Percentiles rank a stretch among this genome's conserved stretches.
Conservation (phyloP, 164 flowering plant species). For the Stephania japonica region DNA sequence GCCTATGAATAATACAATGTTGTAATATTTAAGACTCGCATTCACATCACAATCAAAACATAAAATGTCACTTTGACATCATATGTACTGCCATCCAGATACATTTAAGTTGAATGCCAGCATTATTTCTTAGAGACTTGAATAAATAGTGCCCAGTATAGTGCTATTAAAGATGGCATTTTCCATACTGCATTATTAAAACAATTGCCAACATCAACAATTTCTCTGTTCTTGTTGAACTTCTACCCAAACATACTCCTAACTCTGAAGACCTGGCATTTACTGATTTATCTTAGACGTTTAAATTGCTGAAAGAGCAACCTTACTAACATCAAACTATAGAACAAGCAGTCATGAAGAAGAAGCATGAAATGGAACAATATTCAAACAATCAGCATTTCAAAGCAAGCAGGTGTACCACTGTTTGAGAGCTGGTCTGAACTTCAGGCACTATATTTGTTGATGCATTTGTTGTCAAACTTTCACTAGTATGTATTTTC, state of each 20-base stretch:
- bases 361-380: not conserved
- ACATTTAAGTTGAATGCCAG: too few species aligned
- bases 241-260: not conserved
- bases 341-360: not conserved
- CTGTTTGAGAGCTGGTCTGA: constrained; percentile 18
- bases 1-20: not conserved
- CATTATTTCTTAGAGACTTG: not conserved
- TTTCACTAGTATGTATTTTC: constrained; percentile 24
- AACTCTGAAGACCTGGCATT: not conserved
- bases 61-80: too few species aligned
- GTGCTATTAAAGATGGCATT: not conserved
- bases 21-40: not conserved
- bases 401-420: constrained; percentile 19
- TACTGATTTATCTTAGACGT: not conserved
- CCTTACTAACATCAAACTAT: not conserved
- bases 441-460: constrained; percentile 16
- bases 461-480: constrained; percentile 18
- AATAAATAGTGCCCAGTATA: not conserved
- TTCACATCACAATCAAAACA: not conserved
- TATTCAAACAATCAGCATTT: not conserved
- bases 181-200: not conserved
- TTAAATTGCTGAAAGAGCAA: not conserved
- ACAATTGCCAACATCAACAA: not conserved
- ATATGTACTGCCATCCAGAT: too few species aligned
- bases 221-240: too few species aligned